phyloP scores from a whole-genome alignment of 108 stramenopile species.

The Licmophora abbreviata region DNA sequence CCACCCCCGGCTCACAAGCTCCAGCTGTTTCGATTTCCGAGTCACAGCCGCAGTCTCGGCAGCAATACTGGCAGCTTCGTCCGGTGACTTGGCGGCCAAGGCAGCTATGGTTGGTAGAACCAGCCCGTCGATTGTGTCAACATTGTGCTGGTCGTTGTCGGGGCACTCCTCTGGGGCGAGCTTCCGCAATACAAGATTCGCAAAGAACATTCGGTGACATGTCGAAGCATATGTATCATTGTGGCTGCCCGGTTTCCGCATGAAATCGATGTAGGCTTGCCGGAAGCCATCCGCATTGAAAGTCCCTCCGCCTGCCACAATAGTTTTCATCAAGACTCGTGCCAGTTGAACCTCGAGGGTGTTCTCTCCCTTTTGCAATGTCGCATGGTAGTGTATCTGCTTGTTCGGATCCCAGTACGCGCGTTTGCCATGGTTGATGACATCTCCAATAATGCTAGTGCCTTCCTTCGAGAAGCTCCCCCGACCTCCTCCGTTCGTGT shows the following conservation, averaged over 20 bases:
- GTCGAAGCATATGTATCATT: constrained; percentile 87
- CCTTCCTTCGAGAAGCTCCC: constrained; percentile 7
- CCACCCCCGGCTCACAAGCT: constrained; percentile 33
- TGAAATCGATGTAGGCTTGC: constrained; percentile 70
- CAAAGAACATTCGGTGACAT: constrained; percentile 91
- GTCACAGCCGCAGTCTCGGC: constrained; percentile 47
- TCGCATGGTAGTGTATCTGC: constrained; percentile 77
- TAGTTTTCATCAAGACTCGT: constrained; percentile 59
- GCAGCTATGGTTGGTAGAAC: constrained; percentile 63
- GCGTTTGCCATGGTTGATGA: constrained; percentile 84
- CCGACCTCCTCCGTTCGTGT: constrained; percentile 83
- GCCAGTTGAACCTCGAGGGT: constrained; percentile 70
- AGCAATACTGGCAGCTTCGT: constrained; percentile 19
- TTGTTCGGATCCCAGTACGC: constrained; percentile 65
- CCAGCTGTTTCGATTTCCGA: constrained; percentile 36
- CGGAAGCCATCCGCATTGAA: constrained; percentile 64
- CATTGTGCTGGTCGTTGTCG: constrained; percentile 87
- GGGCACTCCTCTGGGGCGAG: constrained; percentile 64
- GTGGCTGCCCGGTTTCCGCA: constrained; percentile 75
- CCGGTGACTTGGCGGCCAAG: constrained; percentile 19
- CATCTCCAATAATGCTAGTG: constrained; percentile 71
- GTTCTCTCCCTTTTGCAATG: constrained; percentile 70
- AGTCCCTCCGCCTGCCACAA: constrained; percentile 27
- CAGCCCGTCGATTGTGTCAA: constrained; percentile 81
- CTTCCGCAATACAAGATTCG: constrained; percentile 51